Evolutionary conservation across 257 asterid species (phyloP).

Genomic region (Linderniella brevidens): DNA sequence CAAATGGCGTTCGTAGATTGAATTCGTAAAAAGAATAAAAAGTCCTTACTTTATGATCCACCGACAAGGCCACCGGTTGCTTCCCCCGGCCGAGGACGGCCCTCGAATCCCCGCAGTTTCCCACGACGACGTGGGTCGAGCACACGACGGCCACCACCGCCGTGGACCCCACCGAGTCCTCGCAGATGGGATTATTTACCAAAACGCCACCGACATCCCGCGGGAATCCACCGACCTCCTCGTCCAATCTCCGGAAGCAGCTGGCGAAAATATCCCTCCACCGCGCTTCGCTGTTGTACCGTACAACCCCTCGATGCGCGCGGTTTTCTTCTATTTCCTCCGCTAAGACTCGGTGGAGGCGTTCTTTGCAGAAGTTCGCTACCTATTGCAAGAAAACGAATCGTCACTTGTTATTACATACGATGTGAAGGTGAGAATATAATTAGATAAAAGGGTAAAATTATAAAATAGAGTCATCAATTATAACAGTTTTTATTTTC

Average conservation of each 20-base stretch:
- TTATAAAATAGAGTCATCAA: too few species aligned
- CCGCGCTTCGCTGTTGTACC: constrained; percentile 2
- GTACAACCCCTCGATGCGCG: background rate
- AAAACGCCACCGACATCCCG: background rate
- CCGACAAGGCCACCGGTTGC: constrained; percentile 9
- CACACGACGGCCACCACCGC: constrained; percentile 13
- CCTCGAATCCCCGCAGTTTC: constrained; percentile 17
- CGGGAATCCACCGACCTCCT: constrained; percentile 10
- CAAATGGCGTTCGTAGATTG: too few species aligned
- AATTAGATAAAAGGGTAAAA: too few species aligned
- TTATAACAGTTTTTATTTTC: too few species aligned
- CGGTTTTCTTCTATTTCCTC: constrained; percentile 8
- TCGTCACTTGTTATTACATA: too few species aligned
- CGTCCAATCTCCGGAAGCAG: constrained; percentile 12
- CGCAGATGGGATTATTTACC: constrained; percentile 5
- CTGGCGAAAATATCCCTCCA: constrained; percentile 8
- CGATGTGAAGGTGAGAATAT: too few species aligned
- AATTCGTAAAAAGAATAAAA: background rate
- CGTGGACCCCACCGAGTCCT: constrained; percentile 12
- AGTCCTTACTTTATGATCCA: constrained; percentile 14
- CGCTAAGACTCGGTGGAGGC: constrained; percentile 9
- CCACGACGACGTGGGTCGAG: constrained; percentile 12
- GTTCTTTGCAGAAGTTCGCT: constrained; percentile 12
- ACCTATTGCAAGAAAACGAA: background rate
- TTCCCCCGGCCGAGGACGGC: constrained; percentile 16